Conservation (phyloP, 257 asterid species). For the Nicotiana attenuata region DNA sequence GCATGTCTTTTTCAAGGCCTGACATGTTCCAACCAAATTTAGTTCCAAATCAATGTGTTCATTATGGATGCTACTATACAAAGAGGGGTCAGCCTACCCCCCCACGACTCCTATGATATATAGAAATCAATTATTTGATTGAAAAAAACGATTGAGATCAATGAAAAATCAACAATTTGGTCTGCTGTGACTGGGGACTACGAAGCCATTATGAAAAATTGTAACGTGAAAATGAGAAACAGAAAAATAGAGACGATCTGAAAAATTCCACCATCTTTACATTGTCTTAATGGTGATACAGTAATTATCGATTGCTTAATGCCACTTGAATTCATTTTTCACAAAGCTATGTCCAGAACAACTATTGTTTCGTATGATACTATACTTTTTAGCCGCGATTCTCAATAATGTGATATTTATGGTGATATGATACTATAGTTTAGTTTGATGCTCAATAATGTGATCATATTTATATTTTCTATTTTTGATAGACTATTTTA, state of each 20-base stretch:
- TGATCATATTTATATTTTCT: background rate
- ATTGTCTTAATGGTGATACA: background rate
- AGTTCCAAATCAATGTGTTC: background rate
- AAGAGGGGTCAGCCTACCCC: background rate
- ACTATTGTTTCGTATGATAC: too few species aligned
- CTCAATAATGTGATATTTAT: too few species aligned
- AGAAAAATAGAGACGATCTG: background rate
- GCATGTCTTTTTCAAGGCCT: conserved; percentile 9
- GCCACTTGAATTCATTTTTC: background rate
- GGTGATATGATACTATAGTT: too few species aligned
- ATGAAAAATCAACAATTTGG: background rate
- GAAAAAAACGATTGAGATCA: background rate
- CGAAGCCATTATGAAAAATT: background rate
- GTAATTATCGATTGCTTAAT: background rate
- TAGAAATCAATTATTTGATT: too few species aligned
- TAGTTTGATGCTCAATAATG: background rate
- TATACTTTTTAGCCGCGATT: too few species aligned
- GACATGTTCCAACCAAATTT: background rate
- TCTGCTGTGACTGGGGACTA: background rate
- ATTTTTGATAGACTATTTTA: background rate
- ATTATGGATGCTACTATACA: background rate
- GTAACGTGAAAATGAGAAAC: background rate
- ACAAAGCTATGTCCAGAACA: too few species aligned
- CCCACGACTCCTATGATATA: background rate
- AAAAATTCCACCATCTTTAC: background rate